Percentiles rank a stretch among this genome's conserved stretches.
Evolutionary conservation across 192 early-diverging fungal genomes (phyloP).

Genomic region (Entrophospora sp.): DNA sequence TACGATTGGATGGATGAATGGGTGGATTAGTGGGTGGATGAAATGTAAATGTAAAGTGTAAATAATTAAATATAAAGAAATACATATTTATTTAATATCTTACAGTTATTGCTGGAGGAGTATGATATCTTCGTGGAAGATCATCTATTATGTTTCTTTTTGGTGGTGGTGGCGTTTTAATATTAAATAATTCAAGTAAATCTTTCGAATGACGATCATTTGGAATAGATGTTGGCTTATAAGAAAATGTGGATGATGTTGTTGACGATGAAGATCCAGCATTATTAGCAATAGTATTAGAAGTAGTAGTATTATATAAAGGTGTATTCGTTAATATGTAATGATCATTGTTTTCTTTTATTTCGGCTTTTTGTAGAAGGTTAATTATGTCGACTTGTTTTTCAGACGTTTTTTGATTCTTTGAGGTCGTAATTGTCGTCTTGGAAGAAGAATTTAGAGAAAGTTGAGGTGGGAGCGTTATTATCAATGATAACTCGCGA

Average conservation of each 20-base stretch:
- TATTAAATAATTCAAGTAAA: neutral
- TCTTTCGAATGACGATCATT: neutral
- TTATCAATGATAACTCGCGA: conserved; percentile 6
- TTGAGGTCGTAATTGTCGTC: neutral
- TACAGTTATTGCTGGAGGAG: neutral
- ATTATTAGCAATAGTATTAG: neutral
- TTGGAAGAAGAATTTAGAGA: conserved; percentile 1
- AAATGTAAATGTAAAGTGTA: neutral
- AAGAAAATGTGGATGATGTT: too few relatives aligned
- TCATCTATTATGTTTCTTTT: too few relatives aligned
- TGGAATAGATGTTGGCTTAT: neutral
- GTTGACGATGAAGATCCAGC: neutral
- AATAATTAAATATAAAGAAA: neutral
- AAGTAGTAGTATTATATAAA: neutral
- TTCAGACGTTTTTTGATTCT: conserved; percentile 7
- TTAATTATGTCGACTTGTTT: conserved; percentile 3
- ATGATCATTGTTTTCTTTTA: neutral
- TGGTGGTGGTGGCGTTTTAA: neutral
- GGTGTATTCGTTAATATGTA: neutral
- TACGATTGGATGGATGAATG: neutral
- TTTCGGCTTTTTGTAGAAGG: conserved; percentile 5
- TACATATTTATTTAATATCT: neutral
- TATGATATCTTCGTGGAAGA: neutral
- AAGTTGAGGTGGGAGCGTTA: neutral
- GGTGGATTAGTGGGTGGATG: neutral